These are phyloP conservation scores for Raphidocelis subcapitata DNA, from an alignment of 139 green algal species.

Conservation along the genomic window DNA sequence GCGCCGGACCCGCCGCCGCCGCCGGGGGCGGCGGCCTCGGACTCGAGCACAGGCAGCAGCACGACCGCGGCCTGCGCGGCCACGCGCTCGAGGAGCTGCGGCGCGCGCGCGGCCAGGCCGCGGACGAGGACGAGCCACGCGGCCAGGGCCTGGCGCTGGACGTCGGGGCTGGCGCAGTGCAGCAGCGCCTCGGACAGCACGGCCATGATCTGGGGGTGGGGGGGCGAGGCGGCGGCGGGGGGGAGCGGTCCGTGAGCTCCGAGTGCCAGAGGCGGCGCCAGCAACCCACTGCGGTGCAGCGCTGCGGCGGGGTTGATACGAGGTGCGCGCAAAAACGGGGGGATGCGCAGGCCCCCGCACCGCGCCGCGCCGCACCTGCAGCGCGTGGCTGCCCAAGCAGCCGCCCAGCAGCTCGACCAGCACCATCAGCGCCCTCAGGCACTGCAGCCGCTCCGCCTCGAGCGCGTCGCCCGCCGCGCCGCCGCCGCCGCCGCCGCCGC, in stretches of 20 bases:
- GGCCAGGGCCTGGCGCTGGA: conserved; percentile 48
- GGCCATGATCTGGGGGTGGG: conserved; percentile 35
- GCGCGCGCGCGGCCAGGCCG: conserved; percentile 31
- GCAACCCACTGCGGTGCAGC: too few relatives aligned
- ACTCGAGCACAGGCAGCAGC: conserved; percentile 70
- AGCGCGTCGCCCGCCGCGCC: too few relatives aligned
- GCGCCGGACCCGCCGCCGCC: neutral
- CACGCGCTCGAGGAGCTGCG: conserved; percentile 54
- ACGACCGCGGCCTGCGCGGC: conserved; percentile 64
- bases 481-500: neutral
- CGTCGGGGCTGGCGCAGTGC: neutral
- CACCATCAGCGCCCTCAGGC: conserved; percentile 27
- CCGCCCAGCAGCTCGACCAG: conserved; percentile 31
- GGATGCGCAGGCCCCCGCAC: too few relatives aligned
- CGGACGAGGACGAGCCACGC: conserved; percentile 35
- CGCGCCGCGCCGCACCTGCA: conserved; percentile 17
- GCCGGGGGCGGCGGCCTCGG: conserved; percentile 26
- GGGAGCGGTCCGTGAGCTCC: too few relatives aligned
- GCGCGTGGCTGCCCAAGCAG: conserved; percentile 34
- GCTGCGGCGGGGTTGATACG: too few relatives aligned
- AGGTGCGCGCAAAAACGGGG: too few relatives aligned
- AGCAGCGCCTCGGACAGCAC: conserved; percentile 45
- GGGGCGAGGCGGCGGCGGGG: too few relatives aligned
- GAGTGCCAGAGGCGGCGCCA: too few relatives aligned
- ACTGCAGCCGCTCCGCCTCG: conserved; percentile 34